Percentiles rank a stretch among this genome's conserved stretches.
Conservation (phyloP, 2,329 filamentous ascomycete genomes). For the Nothomitra cinnamomea region DNA sequence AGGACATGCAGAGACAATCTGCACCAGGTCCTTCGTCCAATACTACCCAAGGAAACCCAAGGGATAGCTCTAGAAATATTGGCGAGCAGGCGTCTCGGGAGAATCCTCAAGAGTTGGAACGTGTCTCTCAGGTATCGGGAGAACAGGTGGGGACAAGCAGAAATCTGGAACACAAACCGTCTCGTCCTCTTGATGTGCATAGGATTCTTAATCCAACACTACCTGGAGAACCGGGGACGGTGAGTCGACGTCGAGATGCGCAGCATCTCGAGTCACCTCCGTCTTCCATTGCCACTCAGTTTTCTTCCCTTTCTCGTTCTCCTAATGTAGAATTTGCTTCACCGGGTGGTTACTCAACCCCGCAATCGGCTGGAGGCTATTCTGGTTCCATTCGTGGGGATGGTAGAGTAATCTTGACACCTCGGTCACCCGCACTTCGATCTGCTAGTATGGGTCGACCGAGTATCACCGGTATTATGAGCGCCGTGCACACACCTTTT, state of each 20-base stretch:
- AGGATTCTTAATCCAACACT: conserved; percentile 19
- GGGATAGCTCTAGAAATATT: neutral
- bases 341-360: neutral
- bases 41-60: neutral
- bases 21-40: conserved; percentile 1
- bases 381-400: conserved; percentile 20
- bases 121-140: neutral
- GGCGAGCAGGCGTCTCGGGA: neutral
- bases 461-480: conserved; percentile 27
- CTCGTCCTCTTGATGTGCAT: conserved; percentile 19
- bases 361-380: conserved; percentile 16
- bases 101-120: neutral
- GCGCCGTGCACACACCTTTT: conserved; percentile 32
- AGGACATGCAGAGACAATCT: conserved; percentile 4
- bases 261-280: conserved; percentile 14
- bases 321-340: neutral
- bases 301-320: conserved; percentile 12
- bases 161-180: conserved; percentile 7
- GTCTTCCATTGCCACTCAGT: conserved; percentile 17
- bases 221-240: neutral
- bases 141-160: neutral
- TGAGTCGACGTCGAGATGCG: neutral
- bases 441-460: conserved; percentile 31
- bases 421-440: conserved; percentile 36
- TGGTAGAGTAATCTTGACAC: conserved; percentile 36